A percentile compares a stretch with the other conserved stretches of the same genome.
Conservation (phyloP, 225 moss, liverwort and hornwort genomes). For the Pleurozium schreberi region DNA sequence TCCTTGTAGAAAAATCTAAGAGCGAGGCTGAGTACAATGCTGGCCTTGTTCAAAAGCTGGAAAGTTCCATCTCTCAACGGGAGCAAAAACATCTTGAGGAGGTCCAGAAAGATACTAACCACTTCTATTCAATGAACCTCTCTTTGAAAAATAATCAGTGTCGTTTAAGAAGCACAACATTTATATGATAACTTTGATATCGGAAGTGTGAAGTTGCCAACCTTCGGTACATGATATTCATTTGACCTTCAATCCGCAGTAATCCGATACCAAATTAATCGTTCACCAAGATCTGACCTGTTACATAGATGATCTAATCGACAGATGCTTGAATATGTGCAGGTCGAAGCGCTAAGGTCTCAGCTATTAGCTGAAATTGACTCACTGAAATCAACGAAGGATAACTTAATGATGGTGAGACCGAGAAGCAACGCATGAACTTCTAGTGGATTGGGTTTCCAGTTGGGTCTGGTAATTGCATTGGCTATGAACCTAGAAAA, state of each 20-base stretch:
- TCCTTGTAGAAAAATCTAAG: conserved; percentile 3
- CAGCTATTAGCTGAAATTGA: conserved; percentile 21
- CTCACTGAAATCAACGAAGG: conserved; percentile 13
- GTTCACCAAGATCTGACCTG: neutral
- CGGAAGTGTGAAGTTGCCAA: neutral
- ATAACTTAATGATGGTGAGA: conserved; percentile 23
- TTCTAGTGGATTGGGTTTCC: neutral
- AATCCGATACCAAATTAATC: neutral
- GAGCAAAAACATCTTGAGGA: conserved; percentile 28
- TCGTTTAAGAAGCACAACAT: neutral
- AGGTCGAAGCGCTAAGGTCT: conserved; percentile 16
- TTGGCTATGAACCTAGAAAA: neutral
- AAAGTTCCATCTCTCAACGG: conserved; percentile 8
- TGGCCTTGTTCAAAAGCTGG: conserved; percentile 21
- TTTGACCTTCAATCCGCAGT: neutral
- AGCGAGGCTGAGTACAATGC: conserved; percentile 22
- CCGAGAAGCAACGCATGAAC: neutral
- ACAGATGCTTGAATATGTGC: neutral
- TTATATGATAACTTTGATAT: neutral
- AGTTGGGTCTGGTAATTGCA: neutral
- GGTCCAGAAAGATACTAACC: conserved; percentile 9
- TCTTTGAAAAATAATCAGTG: neutral
- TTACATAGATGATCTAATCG: neutral
- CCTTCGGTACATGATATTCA: neutral
- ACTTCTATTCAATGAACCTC: neutral